These are phyloP conservation scores for Dictyostelium discoideum DNA, from an alignment of 78 protist species.

Conservation along the genomic window DNA sequence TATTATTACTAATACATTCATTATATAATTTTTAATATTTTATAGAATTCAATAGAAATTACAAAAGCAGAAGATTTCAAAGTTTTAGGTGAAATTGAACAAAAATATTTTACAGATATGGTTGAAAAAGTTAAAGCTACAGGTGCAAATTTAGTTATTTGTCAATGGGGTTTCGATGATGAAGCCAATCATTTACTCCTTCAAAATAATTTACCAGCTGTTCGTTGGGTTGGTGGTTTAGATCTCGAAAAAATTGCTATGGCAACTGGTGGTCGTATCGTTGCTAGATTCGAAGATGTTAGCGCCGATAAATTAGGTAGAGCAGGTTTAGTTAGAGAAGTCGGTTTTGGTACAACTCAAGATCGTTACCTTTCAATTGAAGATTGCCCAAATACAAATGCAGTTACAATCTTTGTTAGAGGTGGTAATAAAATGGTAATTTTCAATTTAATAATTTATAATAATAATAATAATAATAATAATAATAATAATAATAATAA, in stretches of 20 bases:
- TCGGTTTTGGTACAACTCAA: constrained; percentile 98
- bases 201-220: constrained; percentile 98
- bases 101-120: constrained; percentile 94
- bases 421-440: constrained; percentile 99
- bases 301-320: constrained; percentile 98
- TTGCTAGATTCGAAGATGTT: constrained; percentile 99
- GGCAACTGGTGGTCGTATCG: constrained; percentile 99
- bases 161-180: constrained; percentile 99
- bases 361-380: constrained; percentile 98
- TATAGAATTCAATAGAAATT: constrained; percentile 72
- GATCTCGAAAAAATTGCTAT: constrained; percentile 99
- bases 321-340: constrained; percentile 96
- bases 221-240: constrained; percentile 99
- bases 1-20: not conserved
- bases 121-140: constrained; percentile 92
- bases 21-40: not conserved
- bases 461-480: not conserved
- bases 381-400: constrained; percentile 97
- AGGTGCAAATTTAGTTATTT: constrained; percentile 97
- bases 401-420: constrained; percentile 98
- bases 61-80: constrained; percentile 93
- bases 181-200: constrained; percentile 99
- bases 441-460: not conserved
- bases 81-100: constrained; percentile 92
- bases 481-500: not conserved